Evolutionary conservation across 768 basidiomycete species (phyloP), one percentile per base, ranked within the genome.

Genomic region (Naematelia encephala): DNA sequence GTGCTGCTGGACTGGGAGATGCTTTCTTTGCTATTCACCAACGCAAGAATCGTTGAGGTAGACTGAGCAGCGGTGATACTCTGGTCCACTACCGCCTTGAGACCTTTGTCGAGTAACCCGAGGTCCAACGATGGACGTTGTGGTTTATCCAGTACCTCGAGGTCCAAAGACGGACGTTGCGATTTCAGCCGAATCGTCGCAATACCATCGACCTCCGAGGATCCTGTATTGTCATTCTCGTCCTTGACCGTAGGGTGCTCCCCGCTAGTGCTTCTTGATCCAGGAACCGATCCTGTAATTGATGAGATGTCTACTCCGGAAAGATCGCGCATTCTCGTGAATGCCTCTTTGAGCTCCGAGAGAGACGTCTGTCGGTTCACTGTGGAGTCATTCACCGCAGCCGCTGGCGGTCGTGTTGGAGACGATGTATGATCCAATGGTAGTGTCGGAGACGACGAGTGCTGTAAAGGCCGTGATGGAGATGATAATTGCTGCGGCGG

Each of bases 261-360:
- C 19, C 42, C 58, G 22, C 59, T 61, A n/a, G 25, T 42, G 16
- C 30, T 4, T 12, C 52, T 13, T 10, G 52, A 54, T 5, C 16
- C 12, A 8, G 52, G 42, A 4, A 44, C 8, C 19, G 60, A 61
- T 2, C 30, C 26, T 1, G 21, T 46, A 23, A 16, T n/a, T 1
- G 60, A 61, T 25, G 25, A 27, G 21, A 56, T 19, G 19, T 59
- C 57, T n/a, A 57, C 14, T 5, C 55, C 62, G 34, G 46, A 55
- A n/a, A 64, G 5, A 21, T 60, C 50, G 14, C 45, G 26, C 62
- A 64, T 60, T 25, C 62, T 13, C 4, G 28, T 23, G 34, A 60
- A 64, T 1, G 62, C 62, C 13, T 60, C 51, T 28, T 52, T 51
- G 2, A 64, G 30, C 23, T 64, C 62, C 3, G 58, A 44, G 1